Evolutionary conservation across 495 filamentous ascomycete species (phyloP).

Genomic region (Astrothelium macrocarpum): DNA sequence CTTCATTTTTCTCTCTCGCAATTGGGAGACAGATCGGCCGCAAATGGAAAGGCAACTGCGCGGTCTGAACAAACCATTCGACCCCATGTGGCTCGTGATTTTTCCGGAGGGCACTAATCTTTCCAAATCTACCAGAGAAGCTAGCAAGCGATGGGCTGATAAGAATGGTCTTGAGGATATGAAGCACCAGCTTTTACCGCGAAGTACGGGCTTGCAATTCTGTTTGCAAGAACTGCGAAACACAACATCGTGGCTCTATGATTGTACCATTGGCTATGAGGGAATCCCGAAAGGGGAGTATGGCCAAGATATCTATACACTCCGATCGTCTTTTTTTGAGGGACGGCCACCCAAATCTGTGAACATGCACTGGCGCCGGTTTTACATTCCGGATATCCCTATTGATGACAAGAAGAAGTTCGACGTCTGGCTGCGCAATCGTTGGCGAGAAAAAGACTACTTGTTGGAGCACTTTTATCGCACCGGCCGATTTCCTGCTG

Average conservation of each 20-base stretch:
- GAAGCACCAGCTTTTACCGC: constrained; percentile 35
- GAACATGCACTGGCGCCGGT: constrained; percentile 38
- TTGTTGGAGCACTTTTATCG: constrained; percentile 32
- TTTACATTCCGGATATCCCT: constrained; percentile 30
- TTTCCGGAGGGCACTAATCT: constrained; percentile 38
- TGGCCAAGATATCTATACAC: constrained; percentile 37
- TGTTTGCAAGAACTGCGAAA: constrained; percentile 31
- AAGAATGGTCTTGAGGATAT: constrained; percentile 34
- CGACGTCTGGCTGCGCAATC: constrained; percentile 32
- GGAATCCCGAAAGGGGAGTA: constrained; percentile 33
- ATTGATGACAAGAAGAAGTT: constrained; percentile 30
- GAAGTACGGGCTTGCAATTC: constrained; percentile 33
- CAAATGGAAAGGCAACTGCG: constrained; percentile 28
- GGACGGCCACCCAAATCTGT: constrained; percentile 36
- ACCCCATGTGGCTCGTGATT: constrained; percentile 37
- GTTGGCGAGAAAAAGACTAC: constrained; percentile 37
- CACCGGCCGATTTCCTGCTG: constrained; percentile 29
- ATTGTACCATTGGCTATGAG: constrained; percentile 37
- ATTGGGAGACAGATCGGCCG: constrained; percentile 32
- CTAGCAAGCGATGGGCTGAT: constrained; percentile 30
- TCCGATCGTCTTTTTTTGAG: constrained; percentile 35
- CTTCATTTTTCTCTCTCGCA: constrained; percentile 35
- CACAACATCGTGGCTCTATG: constrained; percentile 35
- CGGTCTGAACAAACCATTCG: constrained; percentile 28
- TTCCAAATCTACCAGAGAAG: constrained; percentile 24